Evolutionary conservation across 2,329 filamentous ascomycete species (phyloP).

Genomic region (Pseudogymnoascus sp.): DNA sequence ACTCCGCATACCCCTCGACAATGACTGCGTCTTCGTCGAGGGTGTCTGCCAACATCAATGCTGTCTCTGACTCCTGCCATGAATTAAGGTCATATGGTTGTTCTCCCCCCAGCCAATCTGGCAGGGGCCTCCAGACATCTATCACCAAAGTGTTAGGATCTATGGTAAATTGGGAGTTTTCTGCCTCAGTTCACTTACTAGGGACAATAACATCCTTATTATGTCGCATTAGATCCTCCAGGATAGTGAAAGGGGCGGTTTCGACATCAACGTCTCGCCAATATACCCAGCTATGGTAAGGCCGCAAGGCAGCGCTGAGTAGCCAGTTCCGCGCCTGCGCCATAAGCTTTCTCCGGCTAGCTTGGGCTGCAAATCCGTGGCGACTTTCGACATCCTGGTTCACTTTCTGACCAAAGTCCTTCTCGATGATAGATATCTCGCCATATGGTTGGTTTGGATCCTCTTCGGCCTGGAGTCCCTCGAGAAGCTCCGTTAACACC

Average conservation of each 20-base stretch:
- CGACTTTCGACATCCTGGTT: conserved; percentile 96
- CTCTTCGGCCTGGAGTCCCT: conserved; percentile 68
- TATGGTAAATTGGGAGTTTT: conserved; percentile 11
- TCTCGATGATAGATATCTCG: conserved; percentile 95
- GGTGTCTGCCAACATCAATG: conserved; percentile 83
- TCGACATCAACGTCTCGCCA: conserved; percentile 99
- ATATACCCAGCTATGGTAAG: conserved; percentile 98
- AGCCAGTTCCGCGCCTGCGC: conserved; percentile 97
- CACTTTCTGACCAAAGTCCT: conserved; percentile 97
- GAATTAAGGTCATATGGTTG: conserved; percentile 98
- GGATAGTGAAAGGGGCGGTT: conserved; percentile 90
- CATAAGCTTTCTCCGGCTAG: conserved; percentile 90
- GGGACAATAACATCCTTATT: conserved; percentile 98
- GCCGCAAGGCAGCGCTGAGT: conserved; percentile 81
- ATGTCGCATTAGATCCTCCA: conserved; percentile 96
- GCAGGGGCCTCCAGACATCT: conserved; percentile 98
- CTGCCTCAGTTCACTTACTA: conserved; percentile 52
- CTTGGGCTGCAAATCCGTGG: conserved; percentile 94
- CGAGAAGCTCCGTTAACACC: conserved; percentile 65
- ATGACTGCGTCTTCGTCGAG: conserved; percentile 97
- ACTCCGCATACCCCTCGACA: conserved; percentile 97
- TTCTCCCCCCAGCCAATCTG: conserved; percentile 96
- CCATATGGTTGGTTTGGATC: conserved; percentile 80
- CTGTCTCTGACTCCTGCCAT: conserved; percentile 98
- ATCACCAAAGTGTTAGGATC: conserved; percentile 22